Percentiles rank a stretch among this genome's conserved stretches.
Evolutionary conservation across 768 basidiomycete species (phyloP).

Genomic region (Suillus plorans): DNA sequence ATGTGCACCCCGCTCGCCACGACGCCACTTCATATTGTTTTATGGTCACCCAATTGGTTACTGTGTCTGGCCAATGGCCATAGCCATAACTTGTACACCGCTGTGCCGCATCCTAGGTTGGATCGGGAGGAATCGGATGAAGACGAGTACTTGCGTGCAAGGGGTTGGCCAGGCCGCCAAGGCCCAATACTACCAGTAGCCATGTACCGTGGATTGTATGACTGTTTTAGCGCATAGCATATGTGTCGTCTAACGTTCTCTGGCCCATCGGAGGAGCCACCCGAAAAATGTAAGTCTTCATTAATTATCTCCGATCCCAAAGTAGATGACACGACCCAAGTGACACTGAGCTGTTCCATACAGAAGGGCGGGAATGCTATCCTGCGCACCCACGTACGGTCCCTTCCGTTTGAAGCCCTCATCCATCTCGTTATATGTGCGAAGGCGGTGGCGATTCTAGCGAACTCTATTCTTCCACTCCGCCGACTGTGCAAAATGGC

Average conservation of each 20-base stretch:
- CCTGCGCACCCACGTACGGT: neutral
- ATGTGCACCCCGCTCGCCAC: neutral
- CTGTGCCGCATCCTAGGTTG: neutral
- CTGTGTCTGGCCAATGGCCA: neutral
- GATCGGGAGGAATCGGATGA: neutral
- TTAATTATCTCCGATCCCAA: neutral
- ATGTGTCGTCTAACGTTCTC: neutral
- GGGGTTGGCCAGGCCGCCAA: neutral
- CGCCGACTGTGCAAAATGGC: neutral
- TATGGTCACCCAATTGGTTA: neutral
- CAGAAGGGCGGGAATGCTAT: neutral
- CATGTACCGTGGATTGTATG: neutral
- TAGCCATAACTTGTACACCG: neutral
- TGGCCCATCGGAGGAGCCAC: neutral
- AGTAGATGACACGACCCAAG: neutral
- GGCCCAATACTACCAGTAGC: too few species aligned
- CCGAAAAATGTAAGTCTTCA: neutral
- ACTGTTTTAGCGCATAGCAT: neutral
- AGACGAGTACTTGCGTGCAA: neutral
- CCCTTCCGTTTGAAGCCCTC: neutral
- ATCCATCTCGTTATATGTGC: neutral
- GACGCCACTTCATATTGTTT: neutral
- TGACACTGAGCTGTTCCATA: neutral
- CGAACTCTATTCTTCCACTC: neutral
- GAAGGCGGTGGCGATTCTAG: neutral